Evolutionary conservation across 2,329 filamentous ascomycete genomes (phyloP), one percentile per base, ranked within the genome.

Genomic region (Fusarium sp.): DNA sequence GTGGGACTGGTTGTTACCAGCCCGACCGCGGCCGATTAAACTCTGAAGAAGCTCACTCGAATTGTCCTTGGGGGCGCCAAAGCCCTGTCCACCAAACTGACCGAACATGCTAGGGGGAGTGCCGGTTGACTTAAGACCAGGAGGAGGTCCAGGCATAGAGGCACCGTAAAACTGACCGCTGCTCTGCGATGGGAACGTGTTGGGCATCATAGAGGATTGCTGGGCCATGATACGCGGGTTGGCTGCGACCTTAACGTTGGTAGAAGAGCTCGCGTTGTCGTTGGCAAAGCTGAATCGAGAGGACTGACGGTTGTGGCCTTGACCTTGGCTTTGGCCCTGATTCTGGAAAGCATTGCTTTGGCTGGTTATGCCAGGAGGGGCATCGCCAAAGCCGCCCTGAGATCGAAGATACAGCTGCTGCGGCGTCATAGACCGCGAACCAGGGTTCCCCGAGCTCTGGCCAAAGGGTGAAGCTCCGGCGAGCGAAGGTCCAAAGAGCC

Each of bases 41-140:
- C 94, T 93, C 82, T 95, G 93, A 84, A 97, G 89, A 81, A 96
- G 87, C 66, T 85, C 83, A 70, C 79, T 84, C 75, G 91, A 87
- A 69, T 86, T 84, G 71, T 97, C 95, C 83, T 96, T 95, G 70
- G 91, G 90, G 68, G 87, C 84, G 70, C 86, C 88, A 77, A 97
- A 94, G 47, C 90, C 91, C 56, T 89, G 86, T 71, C 89, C 92
- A 50, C 93, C 93, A 81, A 98, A 98, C 54, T 98, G 95, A 36
- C 94, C 93, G 83, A 98, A 98, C 89, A 98, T 96, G 77, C 94
- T 95, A 22, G 96, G 96, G 66, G 96, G 96, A 24, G 96, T 98
- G 47, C 95, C 94, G 6, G 95, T 95, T 28, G 96, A 97, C 85
- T 99, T 99, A 34, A 99, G 87, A 15, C 96, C 96, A 2, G 96